Evolutionary conservation across 2,329 filamentous ascomycete species (phyloP).

Genomic region (Catunica adiposa): DNA sequence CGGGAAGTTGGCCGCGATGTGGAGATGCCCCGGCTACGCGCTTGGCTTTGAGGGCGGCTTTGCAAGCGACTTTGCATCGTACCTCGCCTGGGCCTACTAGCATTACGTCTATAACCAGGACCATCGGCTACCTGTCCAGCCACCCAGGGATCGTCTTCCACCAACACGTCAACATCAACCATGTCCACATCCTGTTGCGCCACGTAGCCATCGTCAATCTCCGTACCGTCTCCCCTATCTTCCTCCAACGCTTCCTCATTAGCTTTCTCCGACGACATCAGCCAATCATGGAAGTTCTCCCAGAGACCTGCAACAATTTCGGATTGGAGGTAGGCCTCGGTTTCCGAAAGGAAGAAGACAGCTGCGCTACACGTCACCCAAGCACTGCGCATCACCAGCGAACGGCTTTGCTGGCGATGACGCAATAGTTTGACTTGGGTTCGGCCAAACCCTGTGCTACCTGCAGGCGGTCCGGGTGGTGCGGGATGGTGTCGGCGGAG

Average conservation of each 20-base stretch:
- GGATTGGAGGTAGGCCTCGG: slow-evolving; percentile 75
- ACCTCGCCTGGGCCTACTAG: neutral
- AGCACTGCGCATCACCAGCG: slow-evolving; percentile 55
- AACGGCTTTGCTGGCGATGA: slow-evolving; percentile 44
- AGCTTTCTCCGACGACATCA: slow-evolving; percentile 31
- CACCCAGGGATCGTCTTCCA: slow-evolving; percentile 21
- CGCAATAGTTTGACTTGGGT: slow-evolving; percentile 45
- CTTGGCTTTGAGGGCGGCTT: neutral
- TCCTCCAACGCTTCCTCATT: slow-evolving; percentile 12
- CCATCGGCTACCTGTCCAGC: slow-evolving; percentile 15
- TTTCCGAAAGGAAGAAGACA: slow-evolving; percentile 77
- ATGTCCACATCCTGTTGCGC: slow-evolving; percentile 1
- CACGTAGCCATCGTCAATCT: neutral
- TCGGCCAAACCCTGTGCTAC: slow-evolving; percentile 42
- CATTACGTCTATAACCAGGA: slow-evolving; percentile 4
- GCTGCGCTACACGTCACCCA: slow-evolving; percentile 85
- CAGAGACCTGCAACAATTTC: slow-evolving; percentile 73
- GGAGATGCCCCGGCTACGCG: neutral
- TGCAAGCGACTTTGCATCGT: neutral
- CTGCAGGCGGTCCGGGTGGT: slow-evolving; percentile 47
- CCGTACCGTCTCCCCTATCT: neutral
- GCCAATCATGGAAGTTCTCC: slow-evolving; percentile 63
- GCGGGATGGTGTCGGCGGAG: slow-evolving; percentile 63
- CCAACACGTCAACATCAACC: slow-evolving; percentile 2
- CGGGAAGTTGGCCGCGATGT: slow-evolving; percentile 49